A percentile compares a stretch with the other conserved stretches of the same genome.
Evolutionary conservation across 495 filamentous ascomycete species (phyloP).

Genomic region (Tuber magnatum): DNA sequence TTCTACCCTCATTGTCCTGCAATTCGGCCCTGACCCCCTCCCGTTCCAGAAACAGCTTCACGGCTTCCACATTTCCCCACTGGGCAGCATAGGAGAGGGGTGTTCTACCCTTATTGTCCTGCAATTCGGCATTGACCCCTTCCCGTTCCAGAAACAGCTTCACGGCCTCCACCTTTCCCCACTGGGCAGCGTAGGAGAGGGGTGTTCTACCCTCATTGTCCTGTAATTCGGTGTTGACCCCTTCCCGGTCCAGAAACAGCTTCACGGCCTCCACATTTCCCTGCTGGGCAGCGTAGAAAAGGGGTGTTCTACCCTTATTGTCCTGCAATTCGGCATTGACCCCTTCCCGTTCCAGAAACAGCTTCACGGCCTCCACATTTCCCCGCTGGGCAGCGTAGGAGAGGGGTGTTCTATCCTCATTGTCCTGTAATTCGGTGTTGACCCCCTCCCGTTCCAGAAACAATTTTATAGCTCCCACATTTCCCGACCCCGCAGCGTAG

Average conservation of each 20-base stretch:
- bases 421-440: too few species aligned
- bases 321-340: not conserved
- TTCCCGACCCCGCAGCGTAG: too few species aligned
- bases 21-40: too few species aligned
- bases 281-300: constrained; percentile 35
- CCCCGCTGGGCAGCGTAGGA: too few species aligned
- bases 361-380: too few species aligned
- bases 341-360: too few species aligned
- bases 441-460: too few species aligned
- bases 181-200: constrained; percentile 39
- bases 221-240: constrained; percentile 3
- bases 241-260: constrained; percentile 32
- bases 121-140: constrained; percentile 1
- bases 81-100: constrained; percentile 44
- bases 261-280: constrained; percentile 38
- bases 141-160: constrained; percentile 29
- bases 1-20: too few species aligned
- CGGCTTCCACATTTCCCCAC: constrained; percentile 19
- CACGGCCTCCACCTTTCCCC: constrained; percentile 27
- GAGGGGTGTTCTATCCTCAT: too few species aligned
- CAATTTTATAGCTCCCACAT: too few species aligned
- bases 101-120: constrained; percentile 35
- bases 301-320: constrained; percentile 11
- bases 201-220: constrained; percentile 21
- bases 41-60: too few species aligned